A percentile compares a stretch with the other conserved stretches of the same genome.
Conservation (phyloP, 2,329 filamentous ascomycete genomes). For the Metarhizium brunneum region DNA sequence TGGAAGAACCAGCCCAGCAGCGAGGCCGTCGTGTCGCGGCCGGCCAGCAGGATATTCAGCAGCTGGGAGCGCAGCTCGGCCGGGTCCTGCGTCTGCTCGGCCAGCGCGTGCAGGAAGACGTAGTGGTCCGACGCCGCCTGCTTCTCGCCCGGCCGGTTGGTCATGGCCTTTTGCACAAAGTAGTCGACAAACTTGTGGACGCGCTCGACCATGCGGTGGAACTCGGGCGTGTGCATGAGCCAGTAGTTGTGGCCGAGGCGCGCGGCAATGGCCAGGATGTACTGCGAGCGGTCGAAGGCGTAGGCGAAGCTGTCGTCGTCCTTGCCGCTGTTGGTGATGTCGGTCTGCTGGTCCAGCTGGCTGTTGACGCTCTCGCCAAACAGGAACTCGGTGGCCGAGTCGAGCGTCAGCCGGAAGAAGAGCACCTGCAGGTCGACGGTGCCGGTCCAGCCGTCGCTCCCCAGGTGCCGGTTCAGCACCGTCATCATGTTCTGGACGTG, state of each 20-base stretch:
- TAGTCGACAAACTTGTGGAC: constrained; percentile 59
- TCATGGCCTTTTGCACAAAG: constrained; percentile 53
- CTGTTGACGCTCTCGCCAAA: constrained; percentile 46
- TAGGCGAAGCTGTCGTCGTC: constrained; percentile 20
- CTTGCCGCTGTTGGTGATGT: constrained; percentile 14
- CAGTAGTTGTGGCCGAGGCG: constrained; percentile 34
- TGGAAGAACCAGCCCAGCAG: constrained; percentile 39
- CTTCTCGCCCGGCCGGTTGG: constrained; percentile 10
- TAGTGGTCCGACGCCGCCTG: constrained; percentile 13
- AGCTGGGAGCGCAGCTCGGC: constrained; percentile 19
- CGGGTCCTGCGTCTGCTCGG: constrained; percentile 21
- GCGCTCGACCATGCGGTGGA: constrained; percentile 52
- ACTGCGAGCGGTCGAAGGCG: constrained; percentile 24
- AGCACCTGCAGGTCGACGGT: constrained; percentile 34
- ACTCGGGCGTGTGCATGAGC: constrained; percentile 43
- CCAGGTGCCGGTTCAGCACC: constrained; percentile 14
- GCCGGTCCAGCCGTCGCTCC: constrained; percentile 23
- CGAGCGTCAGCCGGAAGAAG: constrained; percentile 39
- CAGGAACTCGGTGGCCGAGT: constrained; percentile 47
- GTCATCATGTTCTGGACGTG: constrained; percentile 23
- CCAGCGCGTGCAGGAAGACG: constrained; percentile 21
- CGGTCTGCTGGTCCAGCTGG: constrained; percentile 21
- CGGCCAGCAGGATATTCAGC: constrained; percentile 36
- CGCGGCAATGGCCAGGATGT: constrained; percentile 43
- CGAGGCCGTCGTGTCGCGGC: constrained; percentile 43